Base-by-base conservation (phyloP, 108 stramenopile genomes). In the Epipyxis sp. region DNA sequence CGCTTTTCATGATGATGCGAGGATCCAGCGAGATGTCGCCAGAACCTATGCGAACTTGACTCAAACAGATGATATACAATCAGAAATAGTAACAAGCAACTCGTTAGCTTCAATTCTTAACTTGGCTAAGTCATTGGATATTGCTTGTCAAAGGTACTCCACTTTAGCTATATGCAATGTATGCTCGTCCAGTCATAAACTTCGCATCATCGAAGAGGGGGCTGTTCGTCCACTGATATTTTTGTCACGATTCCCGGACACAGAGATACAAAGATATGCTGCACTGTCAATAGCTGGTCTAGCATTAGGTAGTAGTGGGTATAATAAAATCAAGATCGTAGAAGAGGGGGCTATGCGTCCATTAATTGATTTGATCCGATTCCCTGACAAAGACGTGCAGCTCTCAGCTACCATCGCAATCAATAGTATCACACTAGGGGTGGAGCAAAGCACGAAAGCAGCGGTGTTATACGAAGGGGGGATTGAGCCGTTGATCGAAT, bases 251-350 rank as follows among this genome's bases (percentile, higher is more conserved):
- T 92, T 90, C 80, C 91, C 91, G 0, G 91, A 93, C 77, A 65
- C 88, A 54, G 91, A 93, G 77, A 87, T 93, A 39, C 91, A 93
- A 89, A 79, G 90, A n/a, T 90, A 86, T 50, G 91, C 92, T 27
- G 83, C 90, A 29, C 81, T 92, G 58, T 85, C 91, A 0, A 59
- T 93, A 42, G 90, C 91, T 1, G 91, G 89, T 35, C 80, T 93
- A 46, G 87, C 87, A 2, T 79, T 93, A 42, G 92, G 92, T 46
- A 90, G 86, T 76, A 81, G 84, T 46, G 59, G 78, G 1, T 77
- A 88, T 59, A 90, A 90, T 76, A 86, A 87, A 77, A 54, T 84
- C 40, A 68, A 91, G 27, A 67, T 91, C 44, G 77, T 83, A 10
- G 84, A 89, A 41, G 83, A 85, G 59, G 91, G 92, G 1, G 90